These are phyloP conservation scores for Ampelomyces quisqualis DNA, from an alignment of 2,329 filamentous ascomycete species.

Conservation along the genomic window DNA sequence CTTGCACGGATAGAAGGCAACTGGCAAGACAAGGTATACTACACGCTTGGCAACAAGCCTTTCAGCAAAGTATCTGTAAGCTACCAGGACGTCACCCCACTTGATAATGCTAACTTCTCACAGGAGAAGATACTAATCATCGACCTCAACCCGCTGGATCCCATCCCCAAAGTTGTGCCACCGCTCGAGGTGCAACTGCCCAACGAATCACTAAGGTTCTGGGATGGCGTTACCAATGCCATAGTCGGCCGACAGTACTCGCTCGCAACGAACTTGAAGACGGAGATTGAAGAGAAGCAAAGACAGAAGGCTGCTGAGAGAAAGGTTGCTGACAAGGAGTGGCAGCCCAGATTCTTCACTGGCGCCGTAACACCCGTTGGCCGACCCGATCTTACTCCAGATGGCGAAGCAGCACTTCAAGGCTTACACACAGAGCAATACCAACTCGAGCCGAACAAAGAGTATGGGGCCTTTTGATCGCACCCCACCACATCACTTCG, in stretches of 20 bases:
- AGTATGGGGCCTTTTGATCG: constrained; percentile 42
- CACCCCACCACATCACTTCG: constrained; percentile 1
- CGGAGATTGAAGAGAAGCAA: constrained; percentile 88
- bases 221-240: constrained; percentile 82
- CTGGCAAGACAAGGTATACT: constrained; percentile 75
- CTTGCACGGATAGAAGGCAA: constrained; percentile 79
- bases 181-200: constrained; percentile 75
- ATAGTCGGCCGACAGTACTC: constrained; percentile 81
- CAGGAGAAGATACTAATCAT: constrained; percentile 70
- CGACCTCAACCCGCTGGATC: constrained; percentile 80
- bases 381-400: constrained; percentile 62
- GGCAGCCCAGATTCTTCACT: constrained; percentile 86
- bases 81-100: constrained; percentile 15
- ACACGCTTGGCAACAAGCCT: constrained; percentile 53
- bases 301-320: constrained; percentile 80
- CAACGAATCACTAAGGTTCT: constrained; percentile 87
- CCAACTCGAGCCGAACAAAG: constrained; percentile 49
- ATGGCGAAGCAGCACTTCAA: constrained; percentile 60
- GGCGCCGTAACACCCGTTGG: constrained; percentile 60
- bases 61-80: constrained; percentile 58
- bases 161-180: constrained; percentile 76
- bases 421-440: constrained; percentile 57
- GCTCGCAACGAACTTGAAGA: constrained; percentile 82
- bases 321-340: constrained; percentile 67
- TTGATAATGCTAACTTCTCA: constrained; percentile 9